Percentiles rank a stretch among this genome's conserved stretches.
These are phyloP conservation scores for Malus sylvestris DNA, from an alignment of 306 rosid genomes.

Conservation along the genomic window DNA sequence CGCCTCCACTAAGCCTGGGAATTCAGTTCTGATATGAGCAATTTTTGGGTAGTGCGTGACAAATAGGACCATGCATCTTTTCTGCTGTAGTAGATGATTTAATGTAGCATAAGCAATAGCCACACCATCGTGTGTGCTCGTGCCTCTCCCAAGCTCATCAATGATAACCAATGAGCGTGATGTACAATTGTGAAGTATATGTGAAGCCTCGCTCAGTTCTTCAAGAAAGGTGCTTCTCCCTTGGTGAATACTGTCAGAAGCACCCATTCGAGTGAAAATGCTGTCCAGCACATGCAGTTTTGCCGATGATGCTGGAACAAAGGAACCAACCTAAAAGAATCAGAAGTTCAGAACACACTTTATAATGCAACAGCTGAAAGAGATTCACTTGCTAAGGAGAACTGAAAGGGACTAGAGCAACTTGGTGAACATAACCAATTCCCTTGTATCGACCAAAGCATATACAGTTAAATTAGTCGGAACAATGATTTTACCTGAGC, in stretches of 20 bases:
- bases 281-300: constrained; percentile 73
- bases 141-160: constrained; percentile 98
- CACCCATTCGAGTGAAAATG: constrained; percentile 94
- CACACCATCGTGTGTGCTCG: constrained; percentile 90
- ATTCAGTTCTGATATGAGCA: constrained; percentile 52
- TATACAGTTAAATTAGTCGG: no score
- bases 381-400: constrained; percentile 3
- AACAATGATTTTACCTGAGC: constrained; percentile 66
- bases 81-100: constrained; percentile 63
- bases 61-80: constrained; percentile 73
- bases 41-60: constrained; percentile 91
- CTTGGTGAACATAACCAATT: no score
- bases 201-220: constrained; percentile 78
- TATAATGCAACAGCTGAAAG: constrained; percentile 14
- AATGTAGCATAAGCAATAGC: constrained; percentile 87
- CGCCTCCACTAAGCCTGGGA: constrained; percentile 67
- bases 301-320: constrained; percentile 86
- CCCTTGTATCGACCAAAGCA: not conserved
- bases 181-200: constrained; percentile 66
- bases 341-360: constrained; percentile 20
- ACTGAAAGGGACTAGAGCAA: not conserved
- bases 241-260: constrained; percentile 87
- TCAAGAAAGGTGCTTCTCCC: constrained; percentile 96
- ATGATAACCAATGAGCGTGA: constrained; percentile 65
- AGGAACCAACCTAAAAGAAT: constrained; percentile 80